Evolutionary conservation across 352 stramenopile genomes (phyloP), one percentile per base, ranked within the genome.

Genomic region (Globisporangium viniferum): DNA sequence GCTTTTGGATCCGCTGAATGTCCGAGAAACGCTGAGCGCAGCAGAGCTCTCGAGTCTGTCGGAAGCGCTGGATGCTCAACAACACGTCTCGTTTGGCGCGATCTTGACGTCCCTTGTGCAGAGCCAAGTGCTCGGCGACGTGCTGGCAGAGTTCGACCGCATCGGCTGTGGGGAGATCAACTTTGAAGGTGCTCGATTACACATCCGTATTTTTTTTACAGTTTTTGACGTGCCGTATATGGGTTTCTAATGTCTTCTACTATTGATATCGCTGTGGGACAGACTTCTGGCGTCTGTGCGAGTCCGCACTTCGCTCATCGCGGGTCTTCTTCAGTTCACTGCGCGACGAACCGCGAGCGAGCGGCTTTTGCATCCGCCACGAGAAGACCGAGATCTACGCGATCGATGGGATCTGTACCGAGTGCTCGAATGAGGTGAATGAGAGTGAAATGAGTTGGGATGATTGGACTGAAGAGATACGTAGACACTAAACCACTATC

Each of bases 361-460:
- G 46, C 1, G 74, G 68, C 0, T 91, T 91, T 72, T 93, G 85
- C 56, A 35, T 93, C 2, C 81, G 85, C 0, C 85, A 93, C 48
- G 81, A 81, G 0, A 70, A 69, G 9, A 64, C 70, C 0, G 74
- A 81, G 20, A 31, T 77, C 3, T 90, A 77, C 55, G 69, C 67
- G 5, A 68, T 80, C 4, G 84, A 93, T 56, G 70, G 68, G 7
- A 71, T 85, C 56, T 93, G 85, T 48, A 65, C 81, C 1, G 56
- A 76, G 10, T 93, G 84, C 35, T 67, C 77, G 4, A 48, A 54
- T 4, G 77, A 93, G 80, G 82, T 91, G 51, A 7, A 73, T 24
- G 8, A 31, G 20, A 3, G 4, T 54, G 22, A 18, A 56, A 41
- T 62, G n/a, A 2, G 22, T 55, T 29, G n/a, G 31, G 31, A 33